phyloP scores from a whole-genome alignment of 331 rosid species.

The Malus hybrid region DNA sequence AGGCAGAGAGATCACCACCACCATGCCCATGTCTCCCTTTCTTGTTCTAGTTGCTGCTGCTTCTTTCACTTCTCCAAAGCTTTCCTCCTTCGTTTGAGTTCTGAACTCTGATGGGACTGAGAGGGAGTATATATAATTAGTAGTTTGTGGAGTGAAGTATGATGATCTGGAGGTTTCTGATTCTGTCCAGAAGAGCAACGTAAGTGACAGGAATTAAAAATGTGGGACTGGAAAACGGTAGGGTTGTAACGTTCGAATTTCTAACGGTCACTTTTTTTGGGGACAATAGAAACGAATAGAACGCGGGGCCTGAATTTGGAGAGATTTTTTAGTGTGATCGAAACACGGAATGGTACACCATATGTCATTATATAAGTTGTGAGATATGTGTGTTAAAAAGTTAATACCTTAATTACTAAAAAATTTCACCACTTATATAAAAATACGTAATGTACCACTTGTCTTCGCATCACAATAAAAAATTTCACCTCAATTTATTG shows the following conservation, averaged over 20 bases:
- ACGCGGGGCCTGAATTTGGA: too few relatives aligned
- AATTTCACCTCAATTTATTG: too few relatives aligned
- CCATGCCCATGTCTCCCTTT: constrained; percentile 63
- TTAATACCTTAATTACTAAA: too few relatives aligned
- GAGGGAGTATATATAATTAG: background rate
- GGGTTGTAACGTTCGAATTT: constrained; percentile 41
- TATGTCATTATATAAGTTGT: too few relatives aligned
- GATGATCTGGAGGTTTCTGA: constrained; percentile 10
- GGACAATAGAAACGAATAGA: constrained; percentile 1
- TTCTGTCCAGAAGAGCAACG: constrained; percentile 11
- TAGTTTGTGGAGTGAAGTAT: background rate
- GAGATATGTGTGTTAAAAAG: too few relatives aligned
- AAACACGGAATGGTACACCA: too few relatives aligned
- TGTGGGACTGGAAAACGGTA: background rate
- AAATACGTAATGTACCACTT: too few relatives aligned
- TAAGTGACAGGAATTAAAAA: background rate
- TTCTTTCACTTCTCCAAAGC: too few relatives aligned
- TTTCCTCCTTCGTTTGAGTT: background rate
- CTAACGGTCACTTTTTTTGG: constrained; percentile 48
- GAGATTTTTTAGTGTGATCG: too few relatives aligned
- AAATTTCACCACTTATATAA: too few relatives aligned
- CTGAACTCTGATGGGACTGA: background rate
- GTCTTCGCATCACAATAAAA: too few relatives aligned
- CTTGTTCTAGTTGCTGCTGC: too few relatives aligned
- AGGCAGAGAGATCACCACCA: constrained; percentile 83